Conservation (phyloP, 495 filamentous ascomycete genomes). For the Penicillium canescens region DNA sequence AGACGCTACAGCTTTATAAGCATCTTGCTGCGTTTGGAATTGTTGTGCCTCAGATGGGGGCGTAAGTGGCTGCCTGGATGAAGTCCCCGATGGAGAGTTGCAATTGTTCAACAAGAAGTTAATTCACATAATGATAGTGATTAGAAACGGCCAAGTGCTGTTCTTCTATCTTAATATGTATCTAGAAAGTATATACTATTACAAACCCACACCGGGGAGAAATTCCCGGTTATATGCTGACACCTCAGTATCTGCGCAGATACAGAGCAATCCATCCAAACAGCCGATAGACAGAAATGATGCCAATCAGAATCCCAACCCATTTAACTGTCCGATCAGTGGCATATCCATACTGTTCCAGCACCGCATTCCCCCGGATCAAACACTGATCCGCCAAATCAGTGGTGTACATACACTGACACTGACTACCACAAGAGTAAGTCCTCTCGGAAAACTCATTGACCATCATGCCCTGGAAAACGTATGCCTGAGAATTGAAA, state of each 20-base stretch:
- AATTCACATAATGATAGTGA: too few species aligned
- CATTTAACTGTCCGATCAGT: slow-evolving; percentile 64
- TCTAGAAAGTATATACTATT: neutral
- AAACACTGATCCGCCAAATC: slow-evolving; percentile 61
- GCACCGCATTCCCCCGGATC: slow-evolving; percentile 66
- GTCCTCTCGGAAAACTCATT: slow-evolving; percentile 69
- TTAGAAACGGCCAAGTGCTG: too few species aligned
- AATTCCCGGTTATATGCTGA: too few species aligned
- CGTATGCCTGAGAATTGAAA: slow-evolving; percentile 51
- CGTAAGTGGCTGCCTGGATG: neutral
- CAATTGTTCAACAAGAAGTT: neutral
- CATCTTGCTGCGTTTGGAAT: neutral
- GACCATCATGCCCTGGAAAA: slow-evolving; percentile 90
- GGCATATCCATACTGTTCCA: slow-evolving; percentile 66
- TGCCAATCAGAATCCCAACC: slow-evolving; percentile 73
- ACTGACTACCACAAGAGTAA: slow-evolving; percentile 59
- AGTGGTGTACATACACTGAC: slow-evolving; percentile 69
- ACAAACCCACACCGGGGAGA: neutral
- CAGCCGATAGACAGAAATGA: slow-evolving; percentile 70
- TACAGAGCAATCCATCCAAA: slow-evolving; percentile 53
- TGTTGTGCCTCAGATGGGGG: neutral
- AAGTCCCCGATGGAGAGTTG: neutral
- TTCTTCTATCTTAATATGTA: neutral
- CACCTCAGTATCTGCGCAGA: slow-evolving; percentile 26
- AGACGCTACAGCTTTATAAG: neutral